Conservation (phyloP, 2,329 filamentous ascomycete genomes). For the Pseudofabraea citricarpa region DNA sequence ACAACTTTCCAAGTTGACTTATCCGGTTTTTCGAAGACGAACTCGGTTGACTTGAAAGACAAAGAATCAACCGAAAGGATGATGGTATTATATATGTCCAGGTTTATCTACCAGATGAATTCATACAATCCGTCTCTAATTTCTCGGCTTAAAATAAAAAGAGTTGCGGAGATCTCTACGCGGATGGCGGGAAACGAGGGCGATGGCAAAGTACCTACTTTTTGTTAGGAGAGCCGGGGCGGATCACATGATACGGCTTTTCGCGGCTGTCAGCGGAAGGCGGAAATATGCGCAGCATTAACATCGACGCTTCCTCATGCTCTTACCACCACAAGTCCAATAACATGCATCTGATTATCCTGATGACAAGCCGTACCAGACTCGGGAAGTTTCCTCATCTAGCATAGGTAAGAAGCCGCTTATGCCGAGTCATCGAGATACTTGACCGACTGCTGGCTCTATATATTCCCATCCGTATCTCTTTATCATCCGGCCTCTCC, state of each 20-base stretch:
- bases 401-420: not conserved
- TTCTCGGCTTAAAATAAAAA: no score
- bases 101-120: no score
- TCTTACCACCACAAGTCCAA: not conserved
- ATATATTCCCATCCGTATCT: not conserved
- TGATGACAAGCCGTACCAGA: not conserved
- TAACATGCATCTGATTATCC: not conserved
- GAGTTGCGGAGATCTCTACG: not conserved
- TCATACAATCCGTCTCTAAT: no score
- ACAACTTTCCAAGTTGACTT: no score
- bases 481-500: constrained; percentile 1
- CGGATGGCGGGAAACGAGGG: not conserved
- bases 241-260: constrained; percentile 1
- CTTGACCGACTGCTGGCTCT: no score
- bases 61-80: no score
- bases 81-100: no score
- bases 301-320: no score
- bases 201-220: constrained; percentile 10
- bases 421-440: constrained; percentile 1
- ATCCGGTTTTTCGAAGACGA: no score
- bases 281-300: not conserved
- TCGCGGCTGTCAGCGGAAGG: not conserved
- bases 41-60: no score
- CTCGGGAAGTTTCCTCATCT: not conserved
- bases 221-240: not conserved